These are phyloP conservation scores for Penicillium verhagenii DNA, from an alignment of 495 filamentous ascomycete species.

Conservation along the genomic window DNA sequence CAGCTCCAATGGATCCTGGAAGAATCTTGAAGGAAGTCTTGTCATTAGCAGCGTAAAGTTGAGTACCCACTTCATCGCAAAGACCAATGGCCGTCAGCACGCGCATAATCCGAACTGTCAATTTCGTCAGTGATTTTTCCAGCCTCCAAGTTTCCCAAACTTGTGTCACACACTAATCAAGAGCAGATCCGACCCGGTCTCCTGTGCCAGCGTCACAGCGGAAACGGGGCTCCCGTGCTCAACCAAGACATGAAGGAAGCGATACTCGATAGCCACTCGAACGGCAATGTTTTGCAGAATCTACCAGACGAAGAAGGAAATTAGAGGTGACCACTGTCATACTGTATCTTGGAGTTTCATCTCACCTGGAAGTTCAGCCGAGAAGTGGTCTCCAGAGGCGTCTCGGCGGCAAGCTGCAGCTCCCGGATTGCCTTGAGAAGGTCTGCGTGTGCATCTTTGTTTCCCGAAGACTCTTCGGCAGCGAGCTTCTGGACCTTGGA, in stretches of 20 bases:
- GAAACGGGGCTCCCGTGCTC: conserved; percentile 5
- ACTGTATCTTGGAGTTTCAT: background rate
- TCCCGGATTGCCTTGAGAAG: conserved; percentile 23
- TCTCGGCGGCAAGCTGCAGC: conserved; percentile 24
- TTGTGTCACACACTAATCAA: background rate
- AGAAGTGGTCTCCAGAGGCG: conserved; percentile 24
- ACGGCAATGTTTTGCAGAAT: conserved; percentile 13
- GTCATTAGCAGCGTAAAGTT: conserved; percentile 21
- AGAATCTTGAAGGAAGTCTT: conserved; percentile 20
- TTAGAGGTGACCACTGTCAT: background rate
- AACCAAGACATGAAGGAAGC: conserved; percentile 9
- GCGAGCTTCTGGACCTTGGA: conserved; percentile 19
- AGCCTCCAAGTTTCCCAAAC: background rate
- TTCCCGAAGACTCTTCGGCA: conserved; percentile 13
- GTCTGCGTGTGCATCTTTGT: conserved; percentile 17
- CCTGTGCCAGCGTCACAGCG: conserved; percentile 1
- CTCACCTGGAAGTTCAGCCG: conserved; percentile 26
- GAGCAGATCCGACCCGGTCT: conserved; percentile 10
- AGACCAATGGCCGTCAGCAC: conserved; percentile 21
- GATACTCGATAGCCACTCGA: conserved; percentile 14
- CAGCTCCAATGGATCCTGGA: conserved; percentile 24
- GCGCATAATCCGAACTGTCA: conserved; percentile 26
- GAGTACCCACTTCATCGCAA: conserved; percentile 21
- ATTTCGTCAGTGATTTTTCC: background rate
- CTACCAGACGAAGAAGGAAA: background rate